Evolutionary conservation across 768 basidiomycete genomes (phyloP).

Genomic region (Tubosaeta brunneosetosa): DNA sequence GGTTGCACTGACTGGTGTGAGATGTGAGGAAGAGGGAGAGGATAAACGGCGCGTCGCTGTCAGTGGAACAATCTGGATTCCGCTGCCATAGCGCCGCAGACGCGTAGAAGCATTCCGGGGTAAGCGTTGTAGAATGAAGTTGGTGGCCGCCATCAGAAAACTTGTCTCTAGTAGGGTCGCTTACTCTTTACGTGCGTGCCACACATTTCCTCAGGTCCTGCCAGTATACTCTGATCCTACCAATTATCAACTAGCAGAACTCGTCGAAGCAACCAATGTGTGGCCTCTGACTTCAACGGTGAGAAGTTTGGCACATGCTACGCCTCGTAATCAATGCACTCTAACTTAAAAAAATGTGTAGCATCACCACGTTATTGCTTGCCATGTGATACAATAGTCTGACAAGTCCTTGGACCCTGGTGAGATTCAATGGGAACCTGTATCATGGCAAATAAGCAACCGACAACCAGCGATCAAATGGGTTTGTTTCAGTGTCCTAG

Average conservation of each 20-base stretch:
- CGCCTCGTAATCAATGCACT: not conserved
- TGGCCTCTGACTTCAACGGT: not conserved
- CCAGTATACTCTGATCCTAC: not conserved
- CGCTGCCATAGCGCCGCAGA: not conserved
- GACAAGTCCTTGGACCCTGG: no score
- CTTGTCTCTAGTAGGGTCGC: no score
- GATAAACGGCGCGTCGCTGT: not conserved
- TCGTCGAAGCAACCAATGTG: not conserved
- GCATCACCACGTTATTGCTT: not conserved
- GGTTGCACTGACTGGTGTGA: conserved; percentile 19
- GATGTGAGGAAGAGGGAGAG: not conserved
- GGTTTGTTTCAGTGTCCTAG: no score
- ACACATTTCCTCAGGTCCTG: no score
- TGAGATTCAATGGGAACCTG: no score
- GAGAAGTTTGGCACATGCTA: not conserved
- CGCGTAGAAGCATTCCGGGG: no score
- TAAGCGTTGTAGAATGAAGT: no score
- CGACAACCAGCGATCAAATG: no score
- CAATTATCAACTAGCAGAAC: not conserved
- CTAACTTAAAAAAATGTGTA: not conserved
- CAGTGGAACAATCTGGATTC: not conserved
- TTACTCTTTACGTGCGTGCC: no score
- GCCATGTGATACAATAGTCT: not conserved
- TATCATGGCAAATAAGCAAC: no score
- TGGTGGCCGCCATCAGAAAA: no score